These are phyloP conservation scores for Deuterostichococcus epilithicus DNA, from an alignment of 139 green algal genomes.

Conservation along the genomic window DNA sequence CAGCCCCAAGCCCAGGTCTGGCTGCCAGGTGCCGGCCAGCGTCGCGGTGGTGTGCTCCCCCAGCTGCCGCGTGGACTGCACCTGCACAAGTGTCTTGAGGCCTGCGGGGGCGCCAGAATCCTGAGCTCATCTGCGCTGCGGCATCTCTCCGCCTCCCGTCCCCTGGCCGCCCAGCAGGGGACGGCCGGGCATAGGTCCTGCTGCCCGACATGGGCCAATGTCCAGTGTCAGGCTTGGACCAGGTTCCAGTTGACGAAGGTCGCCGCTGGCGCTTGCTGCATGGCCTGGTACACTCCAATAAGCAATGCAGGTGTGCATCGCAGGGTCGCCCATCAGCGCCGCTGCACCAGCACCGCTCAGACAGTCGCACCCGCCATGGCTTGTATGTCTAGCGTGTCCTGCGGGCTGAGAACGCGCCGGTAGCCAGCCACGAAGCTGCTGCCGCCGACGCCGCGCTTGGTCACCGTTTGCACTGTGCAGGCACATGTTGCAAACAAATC, in stretches of 20 bases:
- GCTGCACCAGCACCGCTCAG: too few relatives aligned
- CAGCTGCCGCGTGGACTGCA: slow-evolving; percentile 22
- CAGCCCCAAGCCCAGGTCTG: slow-evolving; percentile 24
- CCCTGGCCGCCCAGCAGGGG: too few relatives aligned
- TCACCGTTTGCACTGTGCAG: slow-evolving; percentile 17
- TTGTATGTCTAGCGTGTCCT: slow-evolving; percentile 4
- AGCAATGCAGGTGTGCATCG: too few relatives aligned
- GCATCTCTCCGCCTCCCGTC: too few relatives aligned
- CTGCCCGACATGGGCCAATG: too few relatives aligned
- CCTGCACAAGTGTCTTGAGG: slow-evolving; percentile 32
- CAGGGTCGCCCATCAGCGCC: too few relatives aligned
- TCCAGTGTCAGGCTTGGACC: too few relatives aligned
- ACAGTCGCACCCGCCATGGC: neutral
- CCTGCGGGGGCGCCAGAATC: slow-evolving; percentile 19
- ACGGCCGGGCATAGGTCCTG: too few relatives aligned
- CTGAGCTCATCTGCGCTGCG: neutral
- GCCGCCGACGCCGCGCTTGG: slow-evolving; percentile 20
- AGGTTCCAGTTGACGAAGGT: too few relatives aligned
- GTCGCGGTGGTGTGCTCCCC: neutral
- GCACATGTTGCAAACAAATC: slow-evolving; percentile 28
- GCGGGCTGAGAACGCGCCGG: slow-evolving; percentile 22
- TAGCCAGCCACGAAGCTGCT: slow-evolving; percentile 41
- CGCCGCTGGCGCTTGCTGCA: too few relatives aligned
- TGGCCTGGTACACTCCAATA: too few relatives aligned
- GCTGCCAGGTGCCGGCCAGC: slow-evolving; percentile 29